Percentiles rank a stretch among this genome's conserved stretches.
Evolutionary conservation across 768 basidiomycete species (phyloP).

Genomic region (Tephrocybe rancida): DNA sequence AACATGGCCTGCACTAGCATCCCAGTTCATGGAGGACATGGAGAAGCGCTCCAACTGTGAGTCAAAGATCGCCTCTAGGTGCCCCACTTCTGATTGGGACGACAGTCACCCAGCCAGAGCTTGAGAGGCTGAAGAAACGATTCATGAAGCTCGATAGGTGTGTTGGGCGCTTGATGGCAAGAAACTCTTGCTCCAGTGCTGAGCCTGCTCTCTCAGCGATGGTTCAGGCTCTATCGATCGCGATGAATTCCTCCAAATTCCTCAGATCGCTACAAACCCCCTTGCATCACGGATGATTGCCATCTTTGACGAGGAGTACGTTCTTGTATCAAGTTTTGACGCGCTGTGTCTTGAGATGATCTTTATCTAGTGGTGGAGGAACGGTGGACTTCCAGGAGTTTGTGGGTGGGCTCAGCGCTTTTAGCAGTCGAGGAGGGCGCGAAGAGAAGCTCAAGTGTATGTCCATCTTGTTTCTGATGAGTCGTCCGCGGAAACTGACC

Average conservation of each 20-base stretch:
- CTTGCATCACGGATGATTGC: slow-evolving; percentile 98
- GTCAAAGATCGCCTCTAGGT: slow-evolving; percentile 31
- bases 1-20: slow-evolving; percentile 47
- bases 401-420: slow-evolving; percentile 96
- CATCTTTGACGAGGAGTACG: slow-evolving; percentile 99
- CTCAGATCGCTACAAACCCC: slow-evolving; percentile 97
- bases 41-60: slow-evolving; percentile 95
- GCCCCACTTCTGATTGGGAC: slow-evolving; percentile 8
- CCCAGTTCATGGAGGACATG: slow-evolving; percentile 98
- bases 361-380: slow-evolving; percentile 79
- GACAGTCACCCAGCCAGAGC: slow-evolving; percentile 90
- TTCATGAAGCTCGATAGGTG: slow-evolving; percentile 99
- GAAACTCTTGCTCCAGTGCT: not conserved
- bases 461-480: slow-evolving; percentile 30
- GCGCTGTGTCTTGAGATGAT: not conserved
- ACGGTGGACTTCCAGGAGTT: slow-evolving; percentile 99
- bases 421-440: slow-evolving; percentile 93
- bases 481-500: not conserved
- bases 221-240: slow-evolving; percentile 98
- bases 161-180: slow-evolving; percentile 16
- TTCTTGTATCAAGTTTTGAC: slow-evolving; percentile 22
- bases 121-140: slow-evolving; percentile 95
- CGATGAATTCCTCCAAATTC: slow-evolving; percentile 98
- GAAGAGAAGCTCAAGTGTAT: slow-evolving; percentile 96
- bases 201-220: slow-evolving; percentile 55